These are phyloP conservation scores for Ogataea trehaloabstinens DNA, from an alignment of 805 yeast species.

Conservation along the genomic window DNA sequence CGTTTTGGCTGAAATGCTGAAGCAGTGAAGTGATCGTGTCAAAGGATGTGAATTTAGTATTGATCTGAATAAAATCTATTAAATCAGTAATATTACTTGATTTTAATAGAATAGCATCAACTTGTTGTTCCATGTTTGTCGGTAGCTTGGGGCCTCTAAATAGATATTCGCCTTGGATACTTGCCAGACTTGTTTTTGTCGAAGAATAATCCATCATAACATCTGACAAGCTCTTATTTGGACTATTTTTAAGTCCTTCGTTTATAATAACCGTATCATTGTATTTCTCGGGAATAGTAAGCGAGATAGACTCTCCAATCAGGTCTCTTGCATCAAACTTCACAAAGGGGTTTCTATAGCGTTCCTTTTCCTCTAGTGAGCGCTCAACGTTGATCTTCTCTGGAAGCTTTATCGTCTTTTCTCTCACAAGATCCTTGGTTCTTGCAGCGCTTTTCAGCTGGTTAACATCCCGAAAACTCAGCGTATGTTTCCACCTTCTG, in stretches of 20 bases:
- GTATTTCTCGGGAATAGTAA: conserved; percentile 13
- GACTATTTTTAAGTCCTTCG: conserved; percentile 13
- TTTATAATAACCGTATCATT: conserved; percentile 17
- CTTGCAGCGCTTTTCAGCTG: conserved; percentile 3
- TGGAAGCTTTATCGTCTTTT: conserved; percentile 8
- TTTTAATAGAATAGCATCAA: background rate
- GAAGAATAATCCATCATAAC: conserved; percentile 12
- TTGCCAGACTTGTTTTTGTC: background rate
- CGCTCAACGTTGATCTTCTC: conserved; percentile 2
- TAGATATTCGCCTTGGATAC: background rate
- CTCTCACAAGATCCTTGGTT: background rate
- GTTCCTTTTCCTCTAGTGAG: conserved; percentile 15
- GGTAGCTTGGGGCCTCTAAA: conserved; percentile 7
- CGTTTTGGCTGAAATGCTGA: background rate
- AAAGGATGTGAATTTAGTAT: conserved; percentile 10
- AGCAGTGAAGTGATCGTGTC: conserved; percentile 10
- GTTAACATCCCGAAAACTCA: no score
- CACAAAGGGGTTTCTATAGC: conserved; percentile 16
- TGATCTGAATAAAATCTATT: background rate
- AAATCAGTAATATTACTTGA: background rate
- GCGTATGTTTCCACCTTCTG: no score
- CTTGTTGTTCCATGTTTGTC: conserved; percentile 1
- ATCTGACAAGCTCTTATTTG: conserved; percentile 11
- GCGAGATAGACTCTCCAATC: conserved; percentile 13
- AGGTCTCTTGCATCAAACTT: conserved; percentile 14